These are phyloP conservation scores for Heteromeles arbutifolia DNA, from an alignment of 306 rosid genomes.

Conservation along the genomic window DNA sequence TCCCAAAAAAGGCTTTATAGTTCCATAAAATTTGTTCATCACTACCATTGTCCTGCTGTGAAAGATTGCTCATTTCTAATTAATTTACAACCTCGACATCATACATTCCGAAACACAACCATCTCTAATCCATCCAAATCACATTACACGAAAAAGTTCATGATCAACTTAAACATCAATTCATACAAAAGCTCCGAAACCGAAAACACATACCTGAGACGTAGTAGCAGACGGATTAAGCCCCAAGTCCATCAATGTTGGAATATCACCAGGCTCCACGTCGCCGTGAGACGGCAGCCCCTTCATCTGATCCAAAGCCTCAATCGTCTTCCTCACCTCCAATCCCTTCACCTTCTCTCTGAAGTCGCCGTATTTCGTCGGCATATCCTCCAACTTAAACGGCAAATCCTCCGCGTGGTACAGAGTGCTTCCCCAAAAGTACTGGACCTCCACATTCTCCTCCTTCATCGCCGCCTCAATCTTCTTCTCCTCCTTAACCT, in stretches of 20 bases:
- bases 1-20: background rate
- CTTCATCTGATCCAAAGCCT: constrained; percentile 85
- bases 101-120: background rate
- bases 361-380: constrained; percentile 70
- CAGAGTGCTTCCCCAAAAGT: constrained; percentile 93
- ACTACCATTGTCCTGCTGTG: background rate
- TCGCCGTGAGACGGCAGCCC: constrained; percentile 81
- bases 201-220: constrained; percentile 47
- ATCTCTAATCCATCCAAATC: background rate
- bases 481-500: constrained; percentile 70
- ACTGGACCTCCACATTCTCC: constrained; percentile 81
- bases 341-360: constrained; percentile 67
- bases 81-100: background rate
- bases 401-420: constrained; percentile 84
- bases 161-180: background rate
- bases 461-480: constrained; percentile 70
- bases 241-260: constrained; percentile 72
- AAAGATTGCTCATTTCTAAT: background rate
- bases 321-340: constrained; percentile 75
- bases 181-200: background rate
- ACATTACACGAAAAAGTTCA: background rate
- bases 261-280: constrained; percentile 85
- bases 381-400: constrained; percentile 80
- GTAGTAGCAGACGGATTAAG: constrained; percentile 65
- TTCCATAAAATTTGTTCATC: background rate